phyloP scores from a whole-genome alignment of 441 rosid genomes.

The Pelargonium fulgidum region DNA sequence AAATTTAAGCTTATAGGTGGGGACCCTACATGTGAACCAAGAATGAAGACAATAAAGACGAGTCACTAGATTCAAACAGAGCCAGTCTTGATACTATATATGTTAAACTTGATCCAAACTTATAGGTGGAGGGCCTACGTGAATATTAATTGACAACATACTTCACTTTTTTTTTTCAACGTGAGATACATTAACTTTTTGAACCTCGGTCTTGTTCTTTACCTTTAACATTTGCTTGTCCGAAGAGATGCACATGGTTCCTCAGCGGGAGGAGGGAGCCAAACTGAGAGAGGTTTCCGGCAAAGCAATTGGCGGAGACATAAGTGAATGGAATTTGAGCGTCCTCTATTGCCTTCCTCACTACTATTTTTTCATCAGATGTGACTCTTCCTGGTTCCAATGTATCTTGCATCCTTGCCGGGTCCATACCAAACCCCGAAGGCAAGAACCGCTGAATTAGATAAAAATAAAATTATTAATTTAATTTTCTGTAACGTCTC shows the following conservation, averaged over 20 bases:
- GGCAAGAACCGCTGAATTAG: constrained; percentile 59
- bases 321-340: constrained; percentile 67
- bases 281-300: constrained; percentile 52
- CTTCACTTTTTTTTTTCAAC: too few relatives aligned
- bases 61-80: too few relatives aligned
- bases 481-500: too few relatives aligned
- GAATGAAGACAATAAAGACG: too few relatives aligned
- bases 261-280: constrained; percentile 51
- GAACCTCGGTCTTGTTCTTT: neutral
- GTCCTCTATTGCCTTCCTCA: constrained; percentile 62
- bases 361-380: constrained; percentile 67
- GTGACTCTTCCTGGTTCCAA: constrained; percentile 64
- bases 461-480: too few relatives aligned
- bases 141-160: too few relatives aligned
- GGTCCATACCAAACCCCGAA: constrained; percentile 80
- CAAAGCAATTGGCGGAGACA: constrained; percentile 58
- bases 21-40: too few relatives aligned
- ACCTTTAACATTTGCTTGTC: constrained; percentile 68
- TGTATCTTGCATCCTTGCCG: constrained; percentile 60
- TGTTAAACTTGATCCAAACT: too few relatives aligned
- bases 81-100: too few relatives aligned
- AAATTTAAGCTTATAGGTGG: too few relatives aligned
- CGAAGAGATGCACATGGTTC: constrained; percentile 36
- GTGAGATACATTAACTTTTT: too few relatives aligned
- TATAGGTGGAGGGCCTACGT: too few relatives aligned